Percentiles rank a stretch among this genome's conserved stretches.
These are phyloP conservation scores for Hemileccinum rubropunctum DNA, from an alignment of 768 basidiomycete species.

Conservation along the genomic window DNA sequence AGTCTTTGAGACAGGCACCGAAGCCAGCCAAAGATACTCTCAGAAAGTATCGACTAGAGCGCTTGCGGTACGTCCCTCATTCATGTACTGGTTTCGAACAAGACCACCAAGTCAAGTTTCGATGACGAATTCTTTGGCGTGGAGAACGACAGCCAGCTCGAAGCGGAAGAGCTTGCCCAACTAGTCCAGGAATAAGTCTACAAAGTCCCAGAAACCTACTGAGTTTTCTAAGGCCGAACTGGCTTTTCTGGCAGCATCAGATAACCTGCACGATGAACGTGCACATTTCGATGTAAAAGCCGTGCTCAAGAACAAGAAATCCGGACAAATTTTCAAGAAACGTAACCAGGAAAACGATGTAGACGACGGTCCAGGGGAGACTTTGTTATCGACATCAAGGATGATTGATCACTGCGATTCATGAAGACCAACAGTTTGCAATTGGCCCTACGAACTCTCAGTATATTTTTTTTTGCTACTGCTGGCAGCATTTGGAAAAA, in stretches of 20 bases:
- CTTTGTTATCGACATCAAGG: constrained; percentile 81
- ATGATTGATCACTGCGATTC: constrained; percentile 80
- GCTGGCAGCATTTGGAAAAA: constrained; percentile 46
- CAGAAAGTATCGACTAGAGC: constrained; percentile 88
- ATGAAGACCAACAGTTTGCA: constrained; percentile 89
- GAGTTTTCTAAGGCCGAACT: constrained; percentile 52
- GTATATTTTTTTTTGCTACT: constrained; percentile 45
- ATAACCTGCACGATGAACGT: constrained; percentile 50
- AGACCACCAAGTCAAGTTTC: constrained; percentile 5
- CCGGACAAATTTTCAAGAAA: constrained; percentile 31
- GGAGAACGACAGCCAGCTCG: constrained; percentile 25
- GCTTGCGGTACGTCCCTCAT: constrained; percentile 64
- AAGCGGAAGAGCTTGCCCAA: constrained; percentile 22
- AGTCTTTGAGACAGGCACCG: constrained; percentile 64
- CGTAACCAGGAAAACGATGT: constrained; percentile 26
- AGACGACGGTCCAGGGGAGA: constrained; percentile 55
- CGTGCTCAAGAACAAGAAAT: constrained; percentile 61
- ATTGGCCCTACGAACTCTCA: constrained; percentile 96
- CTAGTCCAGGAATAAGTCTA: constrained; percentile 23
- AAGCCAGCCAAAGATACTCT: constrained; percentile 83
- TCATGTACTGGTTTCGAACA: constrained; percentile 1
- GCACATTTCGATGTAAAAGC: constrained; percentile 91
- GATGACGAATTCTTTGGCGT: constrained; percentile 77
- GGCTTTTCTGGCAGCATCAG: constrained; percentile 56
- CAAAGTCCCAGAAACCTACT: constrained; percentile 19